A percentile compares a stretch with the other conserved stretches of the same genome.
Conservation (phyloP, 352 stramenopile species). For the Elongisporangium undulatum region DNA sequence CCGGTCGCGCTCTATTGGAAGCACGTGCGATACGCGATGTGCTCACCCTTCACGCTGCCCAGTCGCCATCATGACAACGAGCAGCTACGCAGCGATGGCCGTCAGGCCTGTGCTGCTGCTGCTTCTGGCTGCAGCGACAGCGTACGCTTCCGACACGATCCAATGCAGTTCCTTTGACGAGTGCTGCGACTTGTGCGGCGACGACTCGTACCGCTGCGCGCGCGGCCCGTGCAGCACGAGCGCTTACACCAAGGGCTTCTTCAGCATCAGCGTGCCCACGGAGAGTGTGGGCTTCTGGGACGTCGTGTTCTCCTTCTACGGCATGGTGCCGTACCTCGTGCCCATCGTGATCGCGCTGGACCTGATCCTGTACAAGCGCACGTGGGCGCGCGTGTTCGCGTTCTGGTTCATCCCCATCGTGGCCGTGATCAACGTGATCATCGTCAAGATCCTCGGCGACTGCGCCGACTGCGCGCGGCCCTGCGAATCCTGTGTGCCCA, state of each 20-base stretch:
- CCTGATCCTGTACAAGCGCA: conserved; percentile 33
- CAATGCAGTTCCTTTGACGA: conserved; percentile 15
- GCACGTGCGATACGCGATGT: not conserved
- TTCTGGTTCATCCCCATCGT: conserved; percentile 50
- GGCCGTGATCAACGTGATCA: conserved; percentile 32
- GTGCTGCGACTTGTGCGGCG: conserved; percentile 44
- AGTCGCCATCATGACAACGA: not conserved
- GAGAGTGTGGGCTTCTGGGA: conserved; percentile 41
- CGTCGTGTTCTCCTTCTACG: conserved; percentile 43
- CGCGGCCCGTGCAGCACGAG: conserved; percentile 47
- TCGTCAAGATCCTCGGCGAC: conserved; percentile 35
- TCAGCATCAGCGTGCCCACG: conserved; percentile 42
- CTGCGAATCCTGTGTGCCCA: conserved; percentile 40
- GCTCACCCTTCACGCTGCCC: not conserved
- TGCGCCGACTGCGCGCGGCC: conserved; percentile 42
- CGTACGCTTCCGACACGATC: not conserved
- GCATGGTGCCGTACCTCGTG: conserved; percentile 54
- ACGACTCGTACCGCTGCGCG: conserved; percentile 37
- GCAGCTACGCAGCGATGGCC: not conserved
- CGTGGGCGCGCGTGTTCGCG: conserved; percentile 39
- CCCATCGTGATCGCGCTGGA: conserved; percentile 31
- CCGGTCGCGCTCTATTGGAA: not conserved
- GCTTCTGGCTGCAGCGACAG: not conserved
- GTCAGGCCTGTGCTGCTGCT: not conserved
- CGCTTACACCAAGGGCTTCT: conserved; percentile 34